A percentile compares a stretch with the other conserved stretches of the same genome.
These are phyloP conservation scores for Cucumis cinereus DNA, from an alignment of 306 rosid genomes.

Conservation along the genomic window DNA sequence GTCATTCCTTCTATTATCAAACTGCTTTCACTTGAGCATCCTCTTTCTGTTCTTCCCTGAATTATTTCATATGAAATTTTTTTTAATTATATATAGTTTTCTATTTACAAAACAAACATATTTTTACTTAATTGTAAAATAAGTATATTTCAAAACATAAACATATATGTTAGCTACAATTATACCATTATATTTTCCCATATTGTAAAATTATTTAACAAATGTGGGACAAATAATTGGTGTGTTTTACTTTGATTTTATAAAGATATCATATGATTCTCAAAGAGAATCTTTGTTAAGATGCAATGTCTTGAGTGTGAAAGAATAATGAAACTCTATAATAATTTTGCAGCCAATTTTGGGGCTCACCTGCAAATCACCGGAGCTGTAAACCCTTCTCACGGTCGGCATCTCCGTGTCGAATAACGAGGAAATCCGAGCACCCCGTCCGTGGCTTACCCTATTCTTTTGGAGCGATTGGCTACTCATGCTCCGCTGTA, in stretches of 20 bases:
- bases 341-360: too few relatives aligned
- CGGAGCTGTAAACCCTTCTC: constrained; percentile 54
- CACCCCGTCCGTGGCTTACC: constrained; percentile 28
- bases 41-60: constrained; percentile 28
- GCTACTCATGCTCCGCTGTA: constrained; percentile 58
- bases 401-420: constrained; percentile 25
- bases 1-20: constrained; percentile 85
- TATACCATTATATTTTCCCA: too few relatives aligned
- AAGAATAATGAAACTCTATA: too few relatives aligned
- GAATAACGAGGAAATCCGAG: constrained; percentile 22
- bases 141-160: too few relatives aligned
- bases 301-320: too few relatives aligned
- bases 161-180: too few relatives aligned
- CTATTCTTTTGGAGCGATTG: constrained; percentile 36
- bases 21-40: constrained; percentile 55
- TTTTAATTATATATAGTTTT: too few relatives aligned
- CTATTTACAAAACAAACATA: too few relatives aligned
- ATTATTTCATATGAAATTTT: too few relatives aligned
- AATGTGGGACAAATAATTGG: neutral
- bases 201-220: neutral
- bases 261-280: neutral
- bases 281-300: neutral
- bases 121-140: too few relatives aligned
- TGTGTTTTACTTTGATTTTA: neutral
- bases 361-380: constrained; percentile 43